phyloP scores from a whole-genome alignment of 2,329 filamentous ascomycete genomes.

The Fusarium denticulatum region DNA sequence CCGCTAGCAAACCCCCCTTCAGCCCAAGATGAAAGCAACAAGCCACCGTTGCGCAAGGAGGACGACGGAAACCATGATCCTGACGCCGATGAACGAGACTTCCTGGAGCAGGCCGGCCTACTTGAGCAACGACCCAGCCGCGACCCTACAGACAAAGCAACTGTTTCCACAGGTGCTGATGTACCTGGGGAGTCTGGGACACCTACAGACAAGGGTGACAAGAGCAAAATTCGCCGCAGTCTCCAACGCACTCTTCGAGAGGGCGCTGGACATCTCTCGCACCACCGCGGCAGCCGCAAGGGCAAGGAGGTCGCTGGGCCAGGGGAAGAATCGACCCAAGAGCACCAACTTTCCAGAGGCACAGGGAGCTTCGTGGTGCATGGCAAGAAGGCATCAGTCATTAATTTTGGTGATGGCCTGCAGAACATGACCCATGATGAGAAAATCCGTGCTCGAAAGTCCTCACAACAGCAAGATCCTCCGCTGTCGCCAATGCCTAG shows the following conservation, averaged over 20 bases:
- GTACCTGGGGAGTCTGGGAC: constrained; percentile 46
- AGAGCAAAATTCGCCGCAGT: constrained; percentile 81
- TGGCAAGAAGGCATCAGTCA: constrained; percentile 96
- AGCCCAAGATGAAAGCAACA: constrained; percentile 35
- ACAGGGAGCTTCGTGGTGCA: constrained; percentile 94
- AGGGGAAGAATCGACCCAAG: constrained; percentile 55
- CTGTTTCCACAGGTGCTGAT: constrained; percentile 49
- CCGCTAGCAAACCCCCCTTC: constrained; percentile 30
- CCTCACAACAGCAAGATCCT: constrained; percentile 54
- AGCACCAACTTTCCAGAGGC: constrained; percentile 79
- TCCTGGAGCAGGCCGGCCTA: constrained; percentile 74
- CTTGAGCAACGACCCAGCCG: constrained; percentile 55
- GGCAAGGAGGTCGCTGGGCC: constrained; percentile 67
- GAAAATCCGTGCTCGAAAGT: constrained; percentile 71
- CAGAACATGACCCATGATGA: constrained; percentile 80
- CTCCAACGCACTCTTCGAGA: constrained; percentile 91
- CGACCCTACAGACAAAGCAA: constrained; percentile 49
- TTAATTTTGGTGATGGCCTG: constrained; percentile 95
- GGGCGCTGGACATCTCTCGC: constrained; percentile 71
- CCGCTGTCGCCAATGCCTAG: constrained; percentile 50
- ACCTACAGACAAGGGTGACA: constrained; percentile 60
- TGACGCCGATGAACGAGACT: constrained; percentile 73
- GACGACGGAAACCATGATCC: constrained; percentile 55
- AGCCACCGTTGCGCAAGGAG: constrained; percentile 27
- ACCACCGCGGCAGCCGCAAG: constrained; percentile 78